Evolutionary conservation across 306 rosid species (phyloP), one percentile per base, ranked within the genome.

Genomic region (Mimosa pudica): DNA sequence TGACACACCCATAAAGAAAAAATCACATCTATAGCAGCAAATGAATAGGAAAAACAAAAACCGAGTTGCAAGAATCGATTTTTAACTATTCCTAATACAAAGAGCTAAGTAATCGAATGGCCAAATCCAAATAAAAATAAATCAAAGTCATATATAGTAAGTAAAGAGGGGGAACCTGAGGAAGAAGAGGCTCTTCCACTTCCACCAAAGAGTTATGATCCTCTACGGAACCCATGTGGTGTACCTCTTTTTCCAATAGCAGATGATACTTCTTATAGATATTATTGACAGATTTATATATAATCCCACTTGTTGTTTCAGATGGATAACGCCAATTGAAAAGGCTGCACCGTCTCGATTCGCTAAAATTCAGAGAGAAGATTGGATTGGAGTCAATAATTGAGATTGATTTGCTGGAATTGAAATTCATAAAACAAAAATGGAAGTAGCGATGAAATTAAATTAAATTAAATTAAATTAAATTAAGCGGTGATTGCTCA

Each of bases 181-280:
- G 74, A 81, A 77, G 89, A 81, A 77, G 89, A 73, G 60, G 54
- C 46, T 84, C 70, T 68, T 87, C 88, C 32, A 80, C 67, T 68
- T 86, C 86, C n/a, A 80, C 63, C 35, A 87, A 75, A 47, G 72
- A 75, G 2, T 75, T 16, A 47, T 75, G 85, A 38, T 87, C 81
- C 18, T 77, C 85, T 10, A 38, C 2, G 54, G 90, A 81, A 71
- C 79, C 96, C 95, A 60, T 90, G 78, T 51, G 76, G 65, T 52
- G 10, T 44, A 17, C 55, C 77, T 18, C 30, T 71, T 38, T 18
- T 49, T 49, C 7, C 35, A 20, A 20, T 6, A 5, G 45, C 8
- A 64, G 70, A 18, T 12, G 41, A 38, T 38, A 38, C 41, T 38
- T 2, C 2, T 38, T 35, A 44, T 69, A 69, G 42, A 38, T 38